Evolutionary conservation across 2,329 filamentous ascomycete genomes (phyloP), one percentile per base, ranked within the genome.

Genomic region (Diaporthe citriasiana): DNA sequence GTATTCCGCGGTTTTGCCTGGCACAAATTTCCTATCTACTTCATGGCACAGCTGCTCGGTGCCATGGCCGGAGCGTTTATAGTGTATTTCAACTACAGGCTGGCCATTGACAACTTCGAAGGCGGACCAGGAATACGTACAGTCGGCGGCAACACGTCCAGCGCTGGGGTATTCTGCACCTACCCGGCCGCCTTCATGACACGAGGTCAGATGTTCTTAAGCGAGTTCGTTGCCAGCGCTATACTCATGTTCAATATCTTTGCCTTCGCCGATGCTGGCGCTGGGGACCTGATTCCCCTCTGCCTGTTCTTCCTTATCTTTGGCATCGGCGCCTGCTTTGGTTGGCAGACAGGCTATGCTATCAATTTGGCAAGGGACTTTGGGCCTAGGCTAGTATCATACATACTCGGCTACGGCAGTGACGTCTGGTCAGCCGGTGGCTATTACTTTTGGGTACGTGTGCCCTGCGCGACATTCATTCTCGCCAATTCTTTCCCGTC

Each of bases 341-440:
- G 93, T 9, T 94, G 91, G 91, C 89, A 94, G 81, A 95, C 93
- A 1, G 92, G 93, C 50, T 95, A 93, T 82, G 93, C 92, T 22
- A 93, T 94, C 77, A 94, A 94, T 78, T 82, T 93, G 55, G 93
- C 92, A 47, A 87, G 93, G 81, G 93, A 95, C 76, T 93, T 94
- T 79, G 91, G 92, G 0, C 92, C 92, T 13, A 85, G 93, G 15
- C 81, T 94, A 56, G 89, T 93, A 76, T 89, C 89, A 1, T 93
- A 91, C 79, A 89, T 91, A 79, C 78, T 94, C 71, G 93, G 93
- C 2, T 94, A 95, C 79, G 91, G 91, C 0, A 81, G 81, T 65
- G 87, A 92, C 66, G 92, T 94, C 0, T 94, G 91, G 90, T 87
- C 86, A 13, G 89, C 90, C 0, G 92, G 92, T 2, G 87, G 86